Base-by-base conservation (phyloP, 2,329 filamentous ascomycete species). In the Hansfordia pulvinata region DNA sequence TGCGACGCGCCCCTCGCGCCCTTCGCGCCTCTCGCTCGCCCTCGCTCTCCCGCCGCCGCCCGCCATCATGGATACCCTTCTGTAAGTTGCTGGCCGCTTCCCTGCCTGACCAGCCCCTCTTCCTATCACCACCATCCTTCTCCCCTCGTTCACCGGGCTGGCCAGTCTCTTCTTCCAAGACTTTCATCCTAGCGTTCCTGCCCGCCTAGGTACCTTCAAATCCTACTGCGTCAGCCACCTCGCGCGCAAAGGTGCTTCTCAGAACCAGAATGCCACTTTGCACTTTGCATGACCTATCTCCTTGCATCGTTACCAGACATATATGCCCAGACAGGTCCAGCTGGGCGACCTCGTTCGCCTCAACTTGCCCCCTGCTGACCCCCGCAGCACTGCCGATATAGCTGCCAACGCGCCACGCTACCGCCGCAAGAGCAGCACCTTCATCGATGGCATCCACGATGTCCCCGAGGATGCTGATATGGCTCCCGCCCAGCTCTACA, bases 361-460 rank as follows among this genome's bases (percentile, higher is more conserved):
- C 18, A 34, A 41, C 16, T 23, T 25, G 17, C 23, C 31, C 11
- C 17, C 39, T 29, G 37, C 47, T 58, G 39, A 56, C 32, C 28
- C 23, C 27, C 29, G 21, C 42, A 90, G 83, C 34, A 94, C 86
- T 24, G 84, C 85, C 44, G 84, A 94, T 49, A 80, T 93, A 41
- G 84, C 86, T 52, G 84, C 81, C 38, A 93, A 82, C 52, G 85
- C 86, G 32, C 83, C 84, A 31, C 76, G 81, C 39, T 93, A 93
- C 50, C 77, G 86, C 37, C 78, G 90, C 43, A 82, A 84, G 56
- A 94, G 88, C 42, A 94, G 85, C 40, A 94, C 86, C 19, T 93
- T 92, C 51, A 86, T 94, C 43, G 90, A 96, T 63, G 88, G 83
- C 38, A 94, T 96, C 43, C 88, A 96, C 56, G 88, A 96, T 61